Evolutionary conservation across 768 basidiomycete genomes (phyloP).

Genomic region (Hericium coralloides): DNA sequence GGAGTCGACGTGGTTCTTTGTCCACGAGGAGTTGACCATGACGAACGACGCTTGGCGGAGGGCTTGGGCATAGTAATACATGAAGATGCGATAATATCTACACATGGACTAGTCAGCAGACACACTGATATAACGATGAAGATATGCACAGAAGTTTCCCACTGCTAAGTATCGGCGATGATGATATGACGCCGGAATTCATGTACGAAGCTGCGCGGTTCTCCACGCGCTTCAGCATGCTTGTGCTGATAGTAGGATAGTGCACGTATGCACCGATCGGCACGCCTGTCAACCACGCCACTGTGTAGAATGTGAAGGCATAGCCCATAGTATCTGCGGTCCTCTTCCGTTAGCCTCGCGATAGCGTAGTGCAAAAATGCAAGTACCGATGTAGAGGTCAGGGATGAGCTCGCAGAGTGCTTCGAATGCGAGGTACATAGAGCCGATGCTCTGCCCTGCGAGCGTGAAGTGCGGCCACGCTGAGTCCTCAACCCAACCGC

Average conservation of each 20-base stretch:
- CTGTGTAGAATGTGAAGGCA: slow-evolving; percentile 84
- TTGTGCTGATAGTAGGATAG: slow-evolving; percentile 92
- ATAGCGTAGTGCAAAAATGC: neutral
- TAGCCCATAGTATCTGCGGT: slow-evolving; percentile 92
- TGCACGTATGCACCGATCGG: slow-evolving; percentile 90
- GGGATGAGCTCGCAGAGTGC: slow-evolving; percentile 74
- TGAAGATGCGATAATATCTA: slow-evolving; percentile 86
- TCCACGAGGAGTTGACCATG: slow-evolving; percentile 98
- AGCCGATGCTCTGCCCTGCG: slow-evolving; percentile 84
- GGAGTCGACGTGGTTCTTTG: slow-evolving; percentile 70
- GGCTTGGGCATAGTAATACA: slow-evolving; percentile 70
- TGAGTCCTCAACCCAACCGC: slow-evolving; percentile 68
- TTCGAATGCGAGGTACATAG: slow-evolving; percentile 76
- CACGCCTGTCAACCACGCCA: slow-evolving; percentile 51
- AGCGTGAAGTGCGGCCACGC: slow-evolving; percentile 90
- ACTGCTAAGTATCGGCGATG: slow-evolving; percentile 41
- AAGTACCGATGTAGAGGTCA: slow-evolving; percentile 82
- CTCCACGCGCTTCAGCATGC: slow-evolving; percentile 82
- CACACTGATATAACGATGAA: neutral
- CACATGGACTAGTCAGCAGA: neutral
- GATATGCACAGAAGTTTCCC: slow-evolving; percentile 54
- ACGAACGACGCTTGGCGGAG: slow-evolving; percentile 66
- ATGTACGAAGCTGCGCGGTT: slow-evolving; percentile 51
- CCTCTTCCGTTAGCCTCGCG: neutral
- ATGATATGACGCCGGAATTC: slow-evolving; percentile 49